Conservation (phyloP, 1,139 yeast genomes). For the Candida anutae region DNA sequence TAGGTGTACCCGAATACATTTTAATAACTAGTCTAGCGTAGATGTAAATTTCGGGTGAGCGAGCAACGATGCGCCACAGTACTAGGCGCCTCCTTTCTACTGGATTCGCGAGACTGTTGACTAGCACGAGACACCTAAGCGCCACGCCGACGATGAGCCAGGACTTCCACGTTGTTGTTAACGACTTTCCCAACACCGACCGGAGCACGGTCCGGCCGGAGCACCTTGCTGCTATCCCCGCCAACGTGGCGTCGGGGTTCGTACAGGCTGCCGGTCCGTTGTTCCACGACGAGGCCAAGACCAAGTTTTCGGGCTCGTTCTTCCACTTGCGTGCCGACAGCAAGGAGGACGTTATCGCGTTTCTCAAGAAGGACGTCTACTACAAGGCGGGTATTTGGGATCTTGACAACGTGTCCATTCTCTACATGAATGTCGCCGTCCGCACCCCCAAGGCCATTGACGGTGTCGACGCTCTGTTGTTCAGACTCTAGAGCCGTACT, state of each 20-base stretch:
- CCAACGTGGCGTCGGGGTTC: constrained; percentile 42
- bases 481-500: constrained; percentile 5
- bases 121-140: no score
- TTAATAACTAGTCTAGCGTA: no score
- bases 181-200: constrained; percentile 60
- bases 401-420: constrained; percentile 49
- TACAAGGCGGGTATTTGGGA: constrained; percentile 72
- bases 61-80: no score
- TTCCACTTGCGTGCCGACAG: constrained; percentile 56
- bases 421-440: constrained; percentile 35
- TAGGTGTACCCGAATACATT: no score
- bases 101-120: no score
- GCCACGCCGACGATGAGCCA: not conserved
- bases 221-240: constrained; percentile 53
- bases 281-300: constrained; percentile 39
- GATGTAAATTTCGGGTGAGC: no score
- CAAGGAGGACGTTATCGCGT: constrained; percentile 54
- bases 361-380: constrained; percentile 58
- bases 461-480: constrained; percentile 7
- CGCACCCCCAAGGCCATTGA: constrained; percentile 8
- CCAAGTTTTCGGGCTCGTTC: constrained; percentile 66
- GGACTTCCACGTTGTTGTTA: constrained; percentile 67
- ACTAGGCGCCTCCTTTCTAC: no score
- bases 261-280: constrained; percentile 63
- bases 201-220: constrained; percentile 47